Base-by-base conservation (phyloP, 1,139 yeast species). In the Trichomonascaceae sp. region DNA sequence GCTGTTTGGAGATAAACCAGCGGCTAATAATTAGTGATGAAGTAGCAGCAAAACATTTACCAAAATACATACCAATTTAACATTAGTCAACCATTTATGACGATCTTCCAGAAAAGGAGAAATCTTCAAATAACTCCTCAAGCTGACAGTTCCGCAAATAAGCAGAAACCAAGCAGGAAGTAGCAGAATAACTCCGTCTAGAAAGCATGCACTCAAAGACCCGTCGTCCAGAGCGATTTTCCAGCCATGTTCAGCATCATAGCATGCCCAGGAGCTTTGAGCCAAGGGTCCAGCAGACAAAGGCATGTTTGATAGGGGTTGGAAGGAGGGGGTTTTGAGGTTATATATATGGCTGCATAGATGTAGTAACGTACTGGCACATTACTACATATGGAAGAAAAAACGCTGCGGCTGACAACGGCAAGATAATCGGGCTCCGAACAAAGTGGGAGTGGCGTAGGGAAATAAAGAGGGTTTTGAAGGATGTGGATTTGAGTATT, bases 121-220 rank as follows among this genome's bases (percentile, higher is more conserved):
- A 22, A 55, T 53, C 46, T 30, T 51, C 43, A 52, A 72, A 60
- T 13, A 52, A 45, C 24, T 45, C 5, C 13, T 56, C 2, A 83
- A 65, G 55, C 78, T 79, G 54, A 68, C 64, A 1, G 68, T 44
- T 0, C 93, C 93, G 49, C 76, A 70, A 0, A 79, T 36, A 3
- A 87, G 63, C 72, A 85, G 74, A 43, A 80, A 70, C 17, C 77
- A 20, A 1, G 86, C 80, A 1, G 82, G 68, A 1, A 74, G 49
- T 24, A 82, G 78, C 56, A 81, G 73, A 5, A 87, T 63, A 0
- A 78, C 72, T 44, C 93, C 95, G 62, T 85, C 88, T 24, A 85
- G 74, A 64, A 89, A 83, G 63, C 96, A 90, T 1, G 89, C 86
- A 1, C 95, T 83, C 55, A 88, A 78, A 62, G 88, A 96, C 27